Evolutionary conservation across 208 protist species (phyloP), one percentile per base, ranked within the genome.

Genomic region (Acanthamoeba castellanii): DNA sequence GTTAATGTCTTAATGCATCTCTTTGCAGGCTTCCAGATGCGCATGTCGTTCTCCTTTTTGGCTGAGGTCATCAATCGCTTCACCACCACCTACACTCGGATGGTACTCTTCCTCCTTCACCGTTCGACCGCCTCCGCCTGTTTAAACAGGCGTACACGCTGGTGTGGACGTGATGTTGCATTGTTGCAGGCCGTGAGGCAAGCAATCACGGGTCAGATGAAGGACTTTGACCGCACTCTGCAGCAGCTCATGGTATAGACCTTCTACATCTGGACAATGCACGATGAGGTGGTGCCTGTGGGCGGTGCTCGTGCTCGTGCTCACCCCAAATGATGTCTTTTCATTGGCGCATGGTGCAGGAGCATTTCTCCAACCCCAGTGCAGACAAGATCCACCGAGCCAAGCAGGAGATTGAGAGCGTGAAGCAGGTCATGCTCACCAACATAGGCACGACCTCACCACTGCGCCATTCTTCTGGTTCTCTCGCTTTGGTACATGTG

Each of bases 181-280:
- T 20, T 20, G 8, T 37, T 0, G 16, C 45, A 66, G 81, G 81
- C 42, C 37, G 45, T 88, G 27, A 88, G 45, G 45, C 45, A 55
- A 34, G 81, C 81, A 7, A 88, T 88, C 81, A 88, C 81, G 11
- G 81, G 81, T 6, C 81, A 88, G 81, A 88, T 88, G 81, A 88
- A 88, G 32, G 81, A 88, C 81, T 88, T 88, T 64, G 81, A 88
- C 42, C 81, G 81, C 22, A 88, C 81, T 8, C 81, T 88, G 42
- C 50, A 64, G 22, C 45, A 55, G 30, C 45, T 64, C 27, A 88
- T 88, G 81, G 81, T 88, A 34, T 42, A 14, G 7, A 45, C n/a
- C 70, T n/a, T n/a, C n/a, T n/a, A n/a, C n/a, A n/a, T n/a, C n/a
- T n/a, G n/a, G n/a, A n/a, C n/a, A n/a, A n/a, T n/a, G n/a, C n/a